Base-by-base conservation (phyloP, 2,329 filamentous ascomycete genomes). In the Sclerotinia nivalis region DNA sequence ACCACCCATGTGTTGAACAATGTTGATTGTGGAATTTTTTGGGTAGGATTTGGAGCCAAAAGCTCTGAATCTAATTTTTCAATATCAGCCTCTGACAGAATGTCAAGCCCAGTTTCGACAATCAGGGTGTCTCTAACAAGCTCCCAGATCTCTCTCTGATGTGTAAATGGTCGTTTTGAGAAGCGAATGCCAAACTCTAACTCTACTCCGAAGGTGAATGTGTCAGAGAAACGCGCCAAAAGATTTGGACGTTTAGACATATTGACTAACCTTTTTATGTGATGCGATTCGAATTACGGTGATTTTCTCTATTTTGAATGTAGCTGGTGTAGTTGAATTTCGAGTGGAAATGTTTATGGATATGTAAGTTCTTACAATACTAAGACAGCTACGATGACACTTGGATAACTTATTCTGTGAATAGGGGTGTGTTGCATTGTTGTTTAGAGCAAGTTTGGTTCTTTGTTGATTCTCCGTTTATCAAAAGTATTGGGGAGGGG, bases 121-220 rank as follows among this genome's bases (percentile, higher is more conserved):
- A 67, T n/a, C 43, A 67, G 34, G 34, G 52, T 67, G 7, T 67
- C 54, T 59, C 40, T 45, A 20, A 58, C 3, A 37, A 58, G 3
- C 20, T 4, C 43, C n/a, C 28, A 22, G 20, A 40, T n/a, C 4
- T 34, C 2, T 4, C 2, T 28, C 5, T 28, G 13, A 4, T 13
- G 1, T 20, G 13, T 4, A 18, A 40, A 49, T 20, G 22, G 28
- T n/a, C 20, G 34, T 40, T 31, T 13, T 64, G 12, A 4, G 15
- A 64, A 40, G 47, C 61, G 61, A 31, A 61, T 40, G 15, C 12
- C 66, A 40, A 61, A 62, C n/a, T 62, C 66, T 13, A 68, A 40
- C 18, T 68, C 66, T 50, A 68, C 43, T 15, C 66, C 66, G 25
- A 68, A 68, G 8, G 66, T 68, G 31, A 64, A 28, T 8, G 28